phyloP scores from a whole-genome alignment of 352 stramenopile genomes.

The Globisporangium spiculum region DNA sequence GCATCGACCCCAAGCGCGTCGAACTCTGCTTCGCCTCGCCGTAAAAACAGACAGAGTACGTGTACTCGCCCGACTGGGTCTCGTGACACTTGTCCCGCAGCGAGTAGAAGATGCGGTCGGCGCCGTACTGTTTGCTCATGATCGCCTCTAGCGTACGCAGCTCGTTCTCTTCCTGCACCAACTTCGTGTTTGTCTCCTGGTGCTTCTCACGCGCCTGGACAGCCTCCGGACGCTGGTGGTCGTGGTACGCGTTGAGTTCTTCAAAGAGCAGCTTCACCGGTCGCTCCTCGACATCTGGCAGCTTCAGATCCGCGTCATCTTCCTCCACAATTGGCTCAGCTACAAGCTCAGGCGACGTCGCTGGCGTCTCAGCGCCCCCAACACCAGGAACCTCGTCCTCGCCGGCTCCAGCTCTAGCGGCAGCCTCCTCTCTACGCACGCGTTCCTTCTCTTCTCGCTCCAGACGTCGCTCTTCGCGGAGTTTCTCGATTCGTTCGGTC shows the following conservation, averaged over 20 bases:
- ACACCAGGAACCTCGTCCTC: slow-evolving; percentile 14
- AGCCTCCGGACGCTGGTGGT: slow-evolving; percentile 48
- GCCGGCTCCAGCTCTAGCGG: slow-evolving; percentile 6
- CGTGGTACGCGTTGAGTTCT: slow-evolving; percentile 33
- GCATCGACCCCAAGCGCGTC: slow-evolving; percentile 74
- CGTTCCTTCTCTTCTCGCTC: slow-evolving; percentile 24
- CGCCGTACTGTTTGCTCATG: slow-evolving; percentile 59
- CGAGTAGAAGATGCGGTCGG: slow-evolving; percentile 57
- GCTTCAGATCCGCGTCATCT: slow-evolving; percentile 39
- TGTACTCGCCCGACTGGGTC: slow-evolving; percentile 71
- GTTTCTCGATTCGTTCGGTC: slow-evolving; percentile 45
- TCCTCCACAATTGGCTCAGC: slow-evolving; percentile 21
- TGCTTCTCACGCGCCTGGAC: slow-evolving; percentile 41
- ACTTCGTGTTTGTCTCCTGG: slow-evolving; percentile 38
- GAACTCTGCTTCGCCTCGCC: slow-evolving; percentile 76
- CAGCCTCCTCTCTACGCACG: slow-evolving; percentile 25
- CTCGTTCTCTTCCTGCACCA: slow-evolving; percentile 31
- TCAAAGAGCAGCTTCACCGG: slow-evolving; percentile 65
- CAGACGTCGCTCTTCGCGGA: slow-evolving; percentile 48
- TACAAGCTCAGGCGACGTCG: not conserved
- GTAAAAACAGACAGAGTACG: slow-evolving; percentile 86
- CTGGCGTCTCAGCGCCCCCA: not conserved
- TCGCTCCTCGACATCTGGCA: slow-evolving; percentile 53
- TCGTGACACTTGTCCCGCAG: slow-evolving; percentile 76
- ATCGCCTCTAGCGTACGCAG: slow-evolving; percentile 31